Evolutionary conservation across 371 early-diverging fungal species (phyloP).

Genomic region (Batkoa obscura): DNA sequence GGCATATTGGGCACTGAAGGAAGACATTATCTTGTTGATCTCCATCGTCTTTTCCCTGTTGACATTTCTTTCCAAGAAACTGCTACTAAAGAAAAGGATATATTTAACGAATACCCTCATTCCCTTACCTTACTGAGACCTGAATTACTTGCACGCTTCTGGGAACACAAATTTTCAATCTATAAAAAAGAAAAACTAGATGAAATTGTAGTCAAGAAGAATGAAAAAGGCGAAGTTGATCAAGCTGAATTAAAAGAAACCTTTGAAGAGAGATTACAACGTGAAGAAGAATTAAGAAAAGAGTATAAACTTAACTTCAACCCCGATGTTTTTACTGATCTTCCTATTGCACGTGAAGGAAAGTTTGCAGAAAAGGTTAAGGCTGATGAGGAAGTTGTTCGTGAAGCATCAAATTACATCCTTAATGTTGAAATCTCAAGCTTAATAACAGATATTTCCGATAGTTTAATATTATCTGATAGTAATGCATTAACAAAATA

Average conservation of each 20-base stretch:
- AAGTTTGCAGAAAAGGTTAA: slow-evolving; percentile 13
- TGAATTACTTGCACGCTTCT: slow-evolving; percentile 69
- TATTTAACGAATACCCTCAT: slow-evolving; percentile 68
- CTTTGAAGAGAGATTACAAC: slow-evolving; percentile 4
- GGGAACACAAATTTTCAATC: slow-evolving; percentile 53
- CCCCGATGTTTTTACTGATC: slow-evolving; percentile 55
- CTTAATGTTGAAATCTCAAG: slow-evolving; percentile 42
- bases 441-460: slow-evolving; percentile 50
- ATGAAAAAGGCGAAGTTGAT: too few species aligned
- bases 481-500: slow-evolving; percentile 57
- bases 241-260: too few species aligned
- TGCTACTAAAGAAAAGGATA: slow-evolving; percentile 28
- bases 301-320: slow-evolving; percentile 60
- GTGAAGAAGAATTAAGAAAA: slow-evolving; percentile 23
- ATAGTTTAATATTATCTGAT: slow-evolving; percentile 24
- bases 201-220: slow-evolving; percentile 12
- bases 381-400: slow-evolving; percentile 30
- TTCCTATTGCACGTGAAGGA: slow-evolving; percentile 16
- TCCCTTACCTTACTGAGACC: slow-evolving; percentile 65
- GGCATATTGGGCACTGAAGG: slow-evolving; percentile 81
- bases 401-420: slow-evolving; percentile 60
- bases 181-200: slow-evolving; percentile 31
- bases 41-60: slow-evolving; percentile 74
- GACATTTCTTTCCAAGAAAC: slow-evolving; percentile 73
- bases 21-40: slow-evolving; percentile 76